These are phyloP conservation scores for Trifolium subterraneum DNA, from an alignment of 306 rosid genomes.

Conservation along the genomic window DNA sequence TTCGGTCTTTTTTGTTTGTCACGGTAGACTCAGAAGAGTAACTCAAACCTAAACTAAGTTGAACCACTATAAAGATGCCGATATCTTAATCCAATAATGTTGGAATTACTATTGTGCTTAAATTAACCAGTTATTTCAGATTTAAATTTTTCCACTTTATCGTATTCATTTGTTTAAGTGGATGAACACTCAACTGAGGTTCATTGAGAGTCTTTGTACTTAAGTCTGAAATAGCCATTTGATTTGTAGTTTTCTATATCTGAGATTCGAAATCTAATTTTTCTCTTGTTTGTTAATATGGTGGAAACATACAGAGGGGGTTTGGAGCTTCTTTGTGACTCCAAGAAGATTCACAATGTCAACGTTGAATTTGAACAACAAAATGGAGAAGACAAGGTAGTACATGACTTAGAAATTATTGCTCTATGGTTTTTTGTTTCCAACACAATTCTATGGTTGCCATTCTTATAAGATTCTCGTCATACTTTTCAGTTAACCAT, in stretches of 20 bases:
- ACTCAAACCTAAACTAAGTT: constrained; percentile 9
- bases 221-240: not conserved
- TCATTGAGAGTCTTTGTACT: not conserved
- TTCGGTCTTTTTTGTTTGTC: not conserved
- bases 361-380: constrained; percentile 64
- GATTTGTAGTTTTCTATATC: constrained; percentile 19
- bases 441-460: constrained; percentile 5
- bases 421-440: not conserved
- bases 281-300: constrained; percentile 40
- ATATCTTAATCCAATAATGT: constrained; percentile 2
- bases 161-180: not conserved
- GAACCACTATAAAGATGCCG: not conserved
- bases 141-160: constrained; percentile 12
- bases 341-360: constrained; percentile 83
- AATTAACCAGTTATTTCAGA: not conserved
- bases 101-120: not conserved
- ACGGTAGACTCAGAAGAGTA: not conserved
- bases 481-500: constrained; percentile 63
- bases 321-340: constrained; percentile 87
- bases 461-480: constrained; percentile 25
- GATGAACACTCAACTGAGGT: constrained; percentile 10
- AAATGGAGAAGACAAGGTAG: constrained; percentile 68
- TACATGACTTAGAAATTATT: not conserved
- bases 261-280: not conserved
- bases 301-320: constrained; percentile 71